These are phyloP conservation scores for Nepenthes alata DNA, from an alignment of 179 eudicot genomes.

Conservation along the genomic window DNA sequence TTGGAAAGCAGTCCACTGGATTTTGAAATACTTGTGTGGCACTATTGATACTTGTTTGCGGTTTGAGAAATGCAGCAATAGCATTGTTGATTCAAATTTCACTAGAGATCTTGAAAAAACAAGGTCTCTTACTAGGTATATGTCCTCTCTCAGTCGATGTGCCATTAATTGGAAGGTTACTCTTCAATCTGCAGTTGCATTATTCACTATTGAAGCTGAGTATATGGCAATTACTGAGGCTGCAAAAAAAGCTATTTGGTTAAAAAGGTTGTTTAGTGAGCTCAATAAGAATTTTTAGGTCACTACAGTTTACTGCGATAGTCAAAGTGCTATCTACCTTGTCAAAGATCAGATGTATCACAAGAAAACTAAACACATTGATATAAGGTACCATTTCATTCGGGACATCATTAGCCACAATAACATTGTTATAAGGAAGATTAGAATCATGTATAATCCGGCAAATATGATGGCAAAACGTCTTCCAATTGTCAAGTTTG, in stretches of 20 bases:
- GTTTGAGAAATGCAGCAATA: not conserved
- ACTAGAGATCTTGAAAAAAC: conserved; percentile 3
- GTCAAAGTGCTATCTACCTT: not conserved
- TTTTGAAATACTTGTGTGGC: conserved; percentile 6
- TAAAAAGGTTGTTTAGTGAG: not conserved
- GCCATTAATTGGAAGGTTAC: not conserved
- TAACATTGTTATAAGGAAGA: too few relatives aligned
- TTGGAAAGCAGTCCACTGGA: conserved; percentile 4
- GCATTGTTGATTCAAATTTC: conserved; percentile 3
- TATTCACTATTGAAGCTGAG: not conserved
- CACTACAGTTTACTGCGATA: not conserved
- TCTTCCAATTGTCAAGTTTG: too few relatives aligned
- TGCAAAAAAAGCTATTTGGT: conserved; percentile 4
- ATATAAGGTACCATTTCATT: not conserved
- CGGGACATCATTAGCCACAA: too few relatives aligned
- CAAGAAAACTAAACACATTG: not conserved
- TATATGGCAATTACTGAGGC: conserved; percentile 3
- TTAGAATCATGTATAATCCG: too few relatives aligned
- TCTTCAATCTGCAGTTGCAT: not conserved
- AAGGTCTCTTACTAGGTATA: conserved; percentile 4
- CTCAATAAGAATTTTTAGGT: not conserved
- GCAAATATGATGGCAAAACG: too few relatives aligned
- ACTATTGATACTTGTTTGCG: not conserved
- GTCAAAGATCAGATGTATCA: not conserved
- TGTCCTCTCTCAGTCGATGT: conserved; percentile 1